Base-by-base conservation (phyloP, 768 basidiomycete species). In the Wakefieldia striispora region DNA sequence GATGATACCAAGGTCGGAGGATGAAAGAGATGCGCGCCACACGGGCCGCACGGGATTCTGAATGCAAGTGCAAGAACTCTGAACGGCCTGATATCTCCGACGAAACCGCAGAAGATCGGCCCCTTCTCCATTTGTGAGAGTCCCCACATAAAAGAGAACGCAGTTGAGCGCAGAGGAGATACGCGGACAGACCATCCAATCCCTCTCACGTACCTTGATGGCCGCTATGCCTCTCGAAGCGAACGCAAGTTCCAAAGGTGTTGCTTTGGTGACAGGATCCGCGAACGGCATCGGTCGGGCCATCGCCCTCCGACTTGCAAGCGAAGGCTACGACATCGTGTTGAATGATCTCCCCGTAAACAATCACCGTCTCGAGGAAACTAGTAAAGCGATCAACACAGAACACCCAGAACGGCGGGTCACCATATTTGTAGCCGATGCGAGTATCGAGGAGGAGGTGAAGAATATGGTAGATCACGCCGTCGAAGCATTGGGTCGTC, bases 241-340 rank as follows among this genome's bases (percentile, higher is more conserved):
- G 0, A 16, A 17, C n/a, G 19, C 55, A 10, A 36, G n/a, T 3
- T 49, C 56, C 7, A 70, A 65, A 47, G 66, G 67, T 3, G 54
- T 62, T 29, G 68, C 67, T 14, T 39, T 70, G 13, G 60, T 70
- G 38, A 69, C 67, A 6, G 68, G 69, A 26, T 57, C 67, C 0
- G 65, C 58, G 12, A 62, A 49, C 20, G 70, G 63, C 10, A 72
- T 73, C 17, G 72, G 72, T 8, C 62, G 62, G 3, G 43, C 44
- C 14, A 71, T 72, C 17, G 69, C 72, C 16, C 49, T 72, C 19
- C 58, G 64, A 31, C 68, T 73, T 14, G 72, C 71, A 1, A 52
- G 46, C 6, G 69, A 72, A 21, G 72, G 72, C 0, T 70, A 65
- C 33, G 67, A 72, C 23, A 43, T 73, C 12, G 68, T 55, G 1